Conservation (phyloP, 495 filamentous ascomycete species). For the Lasiosphaeriaceae sp. region DNA sequence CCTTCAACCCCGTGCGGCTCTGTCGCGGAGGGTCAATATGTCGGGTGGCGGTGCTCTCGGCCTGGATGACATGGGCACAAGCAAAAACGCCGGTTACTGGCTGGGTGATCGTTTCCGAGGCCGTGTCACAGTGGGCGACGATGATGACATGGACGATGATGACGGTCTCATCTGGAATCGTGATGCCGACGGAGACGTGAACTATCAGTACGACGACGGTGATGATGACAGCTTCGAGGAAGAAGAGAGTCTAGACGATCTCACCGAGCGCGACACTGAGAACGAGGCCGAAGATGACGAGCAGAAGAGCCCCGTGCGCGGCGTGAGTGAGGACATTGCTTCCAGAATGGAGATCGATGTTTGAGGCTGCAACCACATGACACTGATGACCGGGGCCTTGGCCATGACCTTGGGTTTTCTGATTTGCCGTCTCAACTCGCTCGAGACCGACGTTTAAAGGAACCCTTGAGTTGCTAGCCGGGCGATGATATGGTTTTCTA, state of each 20-base stretch:
- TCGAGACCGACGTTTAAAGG: too few species aligned
- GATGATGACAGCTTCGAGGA: conserved; percentile 41
- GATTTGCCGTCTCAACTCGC: too few species aligned
- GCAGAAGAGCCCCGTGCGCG: conserved; percentile 53
- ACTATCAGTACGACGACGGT: conserved; percentile 47
- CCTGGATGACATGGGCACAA: conserved; percentile 6
- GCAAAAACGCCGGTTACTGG: conserved; percentile 47
- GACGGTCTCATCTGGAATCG: conserved; percentile 45
- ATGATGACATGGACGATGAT: conserved; percentile 42
- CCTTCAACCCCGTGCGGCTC: conserved; percentile 19
- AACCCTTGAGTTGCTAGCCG: neutral
- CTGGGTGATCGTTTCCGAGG: conserved; percentile 60
- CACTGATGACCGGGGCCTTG: too few species aligned
- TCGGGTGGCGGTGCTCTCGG: conserved; percentile 10
- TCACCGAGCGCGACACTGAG: conserved; percentile 45
- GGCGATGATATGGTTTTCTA: too few species aligned
- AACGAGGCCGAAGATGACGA: conserved; percentile 49
- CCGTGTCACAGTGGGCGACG: conserved; percentile 36
- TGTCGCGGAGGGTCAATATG: conserved; percentile 16
- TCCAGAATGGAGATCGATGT: conserved; percentile 63
- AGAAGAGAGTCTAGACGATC: conserved; percentile 47
- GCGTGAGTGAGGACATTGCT: conserved; percentile 71
- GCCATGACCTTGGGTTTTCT: too few species aligned
- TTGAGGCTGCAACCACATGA: conserved; percentile 1
- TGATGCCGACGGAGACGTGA: conserved; percentile 48